Conservation (phyloP, 1,284 basidiomycete genomes). For the Athelia psychrophila region DNA sequence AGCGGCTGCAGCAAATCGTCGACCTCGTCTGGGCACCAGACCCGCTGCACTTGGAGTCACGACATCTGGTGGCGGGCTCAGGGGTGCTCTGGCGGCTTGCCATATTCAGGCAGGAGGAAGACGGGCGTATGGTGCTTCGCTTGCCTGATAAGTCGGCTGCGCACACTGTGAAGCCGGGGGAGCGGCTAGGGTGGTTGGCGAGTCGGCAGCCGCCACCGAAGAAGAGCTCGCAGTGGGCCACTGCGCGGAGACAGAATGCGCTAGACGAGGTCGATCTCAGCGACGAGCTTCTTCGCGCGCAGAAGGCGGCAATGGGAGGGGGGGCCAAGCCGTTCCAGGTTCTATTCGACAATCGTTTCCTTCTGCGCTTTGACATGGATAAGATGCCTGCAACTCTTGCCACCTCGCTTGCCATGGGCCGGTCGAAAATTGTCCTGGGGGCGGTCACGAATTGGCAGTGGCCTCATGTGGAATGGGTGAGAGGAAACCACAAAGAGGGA, state of each 20-base stretch:
- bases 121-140: constrained; percentile 20
- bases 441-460: constrained; percentile 42
- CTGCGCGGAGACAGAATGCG: neutral
- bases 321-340: constrained; percentile 34
- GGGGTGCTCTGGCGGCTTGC: constrained; percentile 64
- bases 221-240: neutral
- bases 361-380: constrained; percentile 42
- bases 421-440: constrained; percentile 28
- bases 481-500: neutral
- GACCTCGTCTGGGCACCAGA: constrained; percentile 39
- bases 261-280: no score
- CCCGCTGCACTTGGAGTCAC: constrained; percentile 16
- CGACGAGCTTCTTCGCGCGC: neutral
- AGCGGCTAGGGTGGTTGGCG: constrained; percentile 25
- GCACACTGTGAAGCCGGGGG: constrained; percentile 6
- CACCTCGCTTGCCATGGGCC: constrained; percentile 2
- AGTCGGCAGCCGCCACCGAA: constrained; percentile 21
- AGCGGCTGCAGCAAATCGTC: constrained; percentile 44
- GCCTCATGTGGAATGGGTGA: constrained; percentile 39
- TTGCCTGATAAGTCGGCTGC: constrained; percentile 9
- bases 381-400: constrained; percentile 31
- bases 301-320: neutral
- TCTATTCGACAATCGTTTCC: constrained; percentile 60
- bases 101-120: constrained; percentile 17
- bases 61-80: constrained; percentile 46